phyloP scores from a whole-genome alignment of 1,284 basidiomycete genomes.

The Spongiforma sp. region DNA sequence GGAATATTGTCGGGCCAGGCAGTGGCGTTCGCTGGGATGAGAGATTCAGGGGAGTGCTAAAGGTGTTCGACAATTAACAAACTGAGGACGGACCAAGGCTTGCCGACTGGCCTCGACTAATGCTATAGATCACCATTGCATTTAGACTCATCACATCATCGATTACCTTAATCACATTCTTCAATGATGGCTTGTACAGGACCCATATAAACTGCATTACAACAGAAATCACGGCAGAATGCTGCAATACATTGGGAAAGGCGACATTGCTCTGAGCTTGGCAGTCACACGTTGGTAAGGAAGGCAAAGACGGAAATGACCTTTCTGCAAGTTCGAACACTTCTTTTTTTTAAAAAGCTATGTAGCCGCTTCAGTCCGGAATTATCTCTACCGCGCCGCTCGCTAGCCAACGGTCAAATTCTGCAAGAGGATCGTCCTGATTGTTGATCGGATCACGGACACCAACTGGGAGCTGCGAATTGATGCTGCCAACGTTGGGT shows the following conservation, averaged over 20 bases:
- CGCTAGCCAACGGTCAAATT: conserved; percentile 54
- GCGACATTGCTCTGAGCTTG: too few species aligned
- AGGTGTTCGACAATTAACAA: conserved; percentile 60
- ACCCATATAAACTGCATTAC: not conserved
- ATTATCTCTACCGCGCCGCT: conserved; percentile 48
- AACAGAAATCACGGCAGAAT: not conserved
- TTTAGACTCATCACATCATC: not conserved
- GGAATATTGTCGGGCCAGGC: conserved; percentile 74
- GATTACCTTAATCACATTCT: conserved; percentile 8
- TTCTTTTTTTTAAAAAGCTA: not conserved
- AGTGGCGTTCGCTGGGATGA: conserved; percentile 78
- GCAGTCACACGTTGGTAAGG: too few species aligned
- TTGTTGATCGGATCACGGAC: not conserved
- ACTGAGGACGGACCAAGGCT: too few species aligned
- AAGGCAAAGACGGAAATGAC: not conserved
- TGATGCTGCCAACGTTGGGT: not conserved
- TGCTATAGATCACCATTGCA: not conserved
- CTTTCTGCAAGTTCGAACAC: not conserved
- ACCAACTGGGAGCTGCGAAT: not conserved
- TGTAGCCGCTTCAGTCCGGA: conserved; percentile 18
- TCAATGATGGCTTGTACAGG: not conserved
- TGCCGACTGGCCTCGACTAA: too few species aligned
- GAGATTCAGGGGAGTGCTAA: conserved; percentile 68
- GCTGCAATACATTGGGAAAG: not conserved
- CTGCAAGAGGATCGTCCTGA: conserved; percentile 45